Percentiles rank a stretch among this genome's conserved stretches.
phyloP scores from a whole-genome alignment of 176 grass and related monocot genomes.

The Poa pratensis region DNA sequence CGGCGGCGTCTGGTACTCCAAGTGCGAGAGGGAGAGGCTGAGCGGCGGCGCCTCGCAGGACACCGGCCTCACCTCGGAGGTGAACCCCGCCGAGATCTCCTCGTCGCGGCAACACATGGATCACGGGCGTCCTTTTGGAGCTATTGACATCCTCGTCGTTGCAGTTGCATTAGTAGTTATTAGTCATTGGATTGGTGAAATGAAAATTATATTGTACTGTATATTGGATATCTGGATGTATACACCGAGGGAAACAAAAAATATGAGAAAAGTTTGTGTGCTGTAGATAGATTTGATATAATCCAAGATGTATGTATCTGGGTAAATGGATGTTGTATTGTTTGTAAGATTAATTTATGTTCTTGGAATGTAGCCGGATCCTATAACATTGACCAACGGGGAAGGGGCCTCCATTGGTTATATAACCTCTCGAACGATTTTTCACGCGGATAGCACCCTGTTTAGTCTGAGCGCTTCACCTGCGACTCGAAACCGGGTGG shows the following conservation, averaged over 20 bases:
- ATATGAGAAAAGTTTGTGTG: neutral
- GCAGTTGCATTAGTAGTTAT: neutral
- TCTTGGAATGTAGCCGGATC: neutral
- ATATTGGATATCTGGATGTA: neutral
- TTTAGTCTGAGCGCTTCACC: no score
- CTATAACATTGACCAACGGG: neutral
- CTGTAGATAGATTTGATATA: constrained; percentile 9
- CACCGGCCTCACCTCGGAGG: constrained; percentile 61
- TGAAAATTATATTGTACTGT: neutral
- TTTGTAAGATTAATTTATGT: neutral
- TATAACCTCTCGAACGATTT: no score
- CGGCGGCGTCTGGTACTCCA: constrained; percentile 49
- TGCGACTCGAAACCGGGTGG: no score
- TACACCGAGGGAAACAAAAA: neutral
- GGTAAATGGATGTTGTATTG: neutral
- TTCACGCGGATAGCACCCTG: no score
- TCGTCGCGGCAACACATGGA: constrained; percentile 48
- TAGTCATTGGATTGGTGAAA: constrained; percentile 13
- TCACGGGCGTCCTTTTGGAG: constrained; percentile 47
- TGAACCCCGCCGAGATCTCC: constrained; percentile 65
- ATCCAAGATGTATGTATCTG: neutral
- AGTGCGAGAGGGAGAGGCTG: constrained; percentile 46
- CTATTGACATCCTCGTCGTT: constrained; percentile 35
- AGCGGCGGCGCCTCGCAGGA: constrained; percentile 54
- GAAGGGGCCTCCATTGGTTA: no score